A percentile compares a stretch with the other conserved stretches of the same genome.
These are phyloP conservation scores for Mycena indigotica DNA, from an alignment of 768 basidiomycete species.

Conservation along the genomic window DNA sequence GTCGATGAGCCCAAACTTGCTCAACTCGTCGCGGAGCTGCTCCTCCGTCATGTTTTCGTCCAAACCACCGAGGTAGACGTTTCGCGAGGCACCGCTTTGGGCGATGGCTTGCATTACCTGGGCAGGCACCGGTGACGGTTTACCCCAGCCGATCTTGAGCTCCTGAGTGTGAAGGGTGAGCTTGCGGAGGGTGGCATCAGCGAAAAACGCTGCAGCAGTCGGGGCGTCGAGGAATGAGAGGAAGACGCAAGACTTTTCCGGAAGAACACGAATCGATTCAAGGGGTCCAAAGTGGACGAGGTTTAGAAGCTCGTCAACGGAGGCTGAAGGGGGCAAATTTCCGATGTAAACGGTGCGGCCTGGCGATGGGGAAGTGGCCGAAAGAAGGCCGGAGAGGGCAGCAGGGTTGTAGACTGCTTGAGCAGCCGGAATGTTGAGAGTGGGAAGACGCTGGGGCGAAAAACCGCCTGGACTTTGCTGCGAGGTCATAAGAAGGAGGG, in stretches of 20 bases:
- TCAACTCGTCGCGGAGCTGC: slow-evolving; percentile 86
- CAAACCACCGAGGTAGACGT: slow-evolving; percentile 94
- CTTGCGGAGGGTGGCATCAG: slow-evolving; percentile 95
- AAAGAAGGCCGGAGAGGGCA: slow-evolving; percentile 71
- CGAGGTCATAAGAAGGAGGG: not conserved
- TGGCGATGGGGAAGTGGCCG: slow-evolving; percentile 64
- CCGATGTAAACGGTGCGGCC: slow-evolving; percentile 97
- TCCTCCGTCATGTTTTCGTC: slow-evolving; percentile 92
- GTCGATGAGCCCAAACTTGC: slow-evolving; percentile 93
- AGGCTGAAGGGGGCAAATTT: slow-evolving; percentile 91
- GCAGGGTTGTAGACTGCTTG: slow-evolving; percentile 79
- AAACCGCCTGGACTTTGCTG: slow-evolving; percentile 18
- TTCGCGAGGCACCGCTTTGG: slow-evolving; percentile 91
- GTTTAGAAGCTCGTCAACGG: slow-evolving; percentile 96
- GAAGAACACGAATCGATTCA: slow-evolving; percentile 90
- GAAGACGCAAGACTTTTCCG: slow-evolving; percentile 97
- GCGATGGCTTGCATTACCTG: slow-evolving; percentile 86
- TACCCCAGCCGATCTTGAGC: slow-evolving; percentile 99
- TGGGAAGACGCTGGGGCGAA: slow-evolving; percentile 58
- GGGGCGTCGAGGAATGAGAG: slow-evolving; percentile 94
- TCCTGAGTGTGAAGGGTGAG: slow-evolving; percentile 91
- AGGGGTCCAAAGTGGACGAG: slow-evolving; percentile 97
- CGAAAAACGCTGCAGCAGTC: slow-evolving; percentile 95
- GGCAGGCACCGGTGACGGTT: slow-evolving; percentile 85
- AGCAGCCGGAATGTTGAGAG: slow-evolving; percentile 69